Conservation (phyloP, 2,329 filamentous ascomycete genomes). For the Chaetomium olivaceum region DNA sequence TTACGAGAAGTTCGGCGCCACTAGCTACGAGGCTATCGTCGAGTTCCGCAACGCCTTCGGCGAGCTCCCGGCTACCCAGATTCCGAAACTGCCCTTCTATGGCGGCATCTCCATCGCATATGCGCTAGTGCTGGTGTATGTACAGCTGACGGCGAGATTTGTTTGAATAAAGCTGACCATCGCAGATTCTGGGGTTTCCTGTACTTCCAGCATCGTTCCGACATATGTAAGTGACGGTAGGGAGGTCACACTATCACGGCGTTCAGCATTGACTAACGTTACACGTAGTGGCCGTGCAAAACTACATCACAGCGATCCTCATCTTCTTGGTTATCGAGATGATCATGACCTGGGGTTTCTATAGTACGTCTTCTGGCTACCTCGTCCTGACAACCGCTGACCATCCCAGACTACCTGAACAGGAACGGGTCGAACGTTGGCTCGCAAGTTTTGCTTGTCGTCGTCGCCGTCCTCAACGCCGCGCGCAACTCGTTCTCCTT, state of each 20-base stretch:
- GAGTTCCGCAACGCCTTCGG: constrained; percentile 96
- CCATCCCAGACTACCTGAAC: constrained; percentile 79
- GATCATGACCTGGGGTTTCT: constrained; percentile 98
- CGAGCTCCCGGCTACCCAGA: constrained; percentile 91
- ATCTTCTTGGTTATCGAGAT: constrained; percentile 94
- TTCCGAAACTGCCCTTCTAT: constrained; percentile 96
- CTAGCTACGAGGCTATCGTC: constrained; percentile 75
- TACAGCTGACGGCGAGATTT: constrained; percentile 25
- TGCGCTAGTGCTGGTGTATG: constrained; percentile 74
- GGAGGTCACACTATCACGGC: not conserved
- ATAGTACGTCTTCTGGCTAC: constrained; percentile 55
- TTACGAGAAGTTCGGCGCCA: constrained; percentile 70
- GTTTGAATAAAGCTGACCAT: constrained; percentile 33
- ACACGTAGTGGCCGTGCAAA: constrained; percentile 80
- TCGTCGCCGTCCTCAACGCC: constrained; percentile 92
- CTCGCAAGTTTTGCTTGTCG: constrained; percentile 81
- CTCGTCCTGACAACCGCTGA: not conserved
- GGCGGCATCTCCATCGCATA: constrained; percentile 93
- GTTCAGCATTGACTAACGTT: constrained; percentile 36
- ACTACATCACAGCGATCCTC: constrained; percentile 97
- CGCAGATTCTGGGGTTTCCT: constrained; percentile 85
- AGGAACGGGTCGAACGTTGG: constrained; percentile 79
- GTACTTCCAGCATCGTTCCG: constrained; percentile 89
- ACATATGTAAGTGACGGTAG: constrained; percentile 67
- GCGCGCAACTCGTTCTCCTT: constrained; percentile 97